Evolutionary conservation across 306 rosid genomes (phyloP), one percentile per base, ranked within the genome.

Genomic region (Ormosia emarginata): DNA sequence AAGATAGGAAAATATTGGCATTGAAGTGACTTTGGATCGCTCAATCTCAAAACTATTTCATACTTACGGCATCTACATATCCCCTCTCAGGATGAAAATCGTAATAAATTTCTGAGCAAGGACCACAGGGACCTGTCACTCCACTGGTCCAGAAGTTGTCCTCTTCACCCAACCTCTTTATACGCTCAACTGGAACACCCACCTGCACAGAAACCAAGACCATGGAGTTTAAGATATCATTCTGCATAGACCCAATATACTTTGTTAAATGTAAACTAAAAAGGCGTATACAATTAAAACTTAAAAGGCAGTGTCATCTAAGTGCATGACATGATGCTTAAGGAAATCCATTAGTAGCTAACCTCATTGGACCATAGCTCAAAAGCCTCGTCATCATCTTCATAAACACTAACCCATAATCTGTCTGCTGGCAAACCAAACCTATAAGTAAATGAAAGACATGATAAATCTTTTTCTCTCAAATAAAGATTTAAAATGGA

Each of bases 61-160:
- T 82, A 85, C 94, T 30, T 87, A 94, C 97, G 29, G 86, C 83
- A 81, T 89, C 88, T 41, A 69, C 53, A 82, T 86, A 68, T 79
- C 98, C 97, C 85, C 87, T 86, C 78, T 92, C 93, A 75, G 98
- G 97, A 82, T 90, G 97, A 85, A 94, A 92, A 88, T 94, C 97
- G 71, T 92, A 94, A 87, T 94, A 94, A 75, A 94, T 80, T 94
- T 94, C 98, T 3, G 97, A 94, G 90, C 98, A 94, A 18, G 98
- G 97, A 74, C 98, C 97, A 40, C 98, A 94, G n/a, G 98, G 98
- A 68, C 97, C 98, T 3, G 97, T 85, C 15, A 76, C 91, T 80
- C 98, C 98, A 84, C 97, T 94, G 18, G 91, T 90, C 97, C 98
- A 94, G 84, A 94, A 94, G 87, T 94, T 94, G 88, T 94, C 98